Conservation (phyloP, 805 yeast genomes). For the Starmerella davenportii region DNA sequence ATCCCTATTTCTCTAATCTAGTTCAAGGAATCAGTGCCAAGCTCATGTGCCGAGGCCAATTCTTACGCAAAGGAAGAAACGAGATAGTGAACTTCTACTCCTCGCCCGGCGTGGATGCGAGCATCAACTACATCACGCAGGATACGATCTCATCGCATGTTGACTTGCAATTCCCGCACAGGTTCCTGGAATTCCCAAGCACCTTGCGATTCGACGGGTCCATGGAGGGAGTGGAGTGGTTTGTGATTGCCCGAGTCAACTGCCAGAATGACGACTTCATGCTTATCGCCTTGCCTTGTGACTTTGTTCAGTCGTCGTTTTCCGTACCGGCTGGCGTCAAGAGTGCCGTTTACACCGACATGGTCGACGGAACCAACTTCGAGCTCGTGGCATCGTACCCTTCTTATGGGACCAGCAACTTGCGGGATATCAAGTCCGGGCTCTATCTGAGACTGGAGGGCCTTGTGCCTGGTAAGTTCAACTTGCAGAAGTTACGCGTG, state of each 20-base stretch:
- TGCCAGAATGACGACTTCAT: not conserved
- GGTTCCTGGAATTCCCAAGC: slow-evolving; percentile 1
- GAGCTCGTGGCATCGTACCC: slow-evolving; percentile 8
- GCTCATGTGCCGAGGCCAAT: slow-evolving; percentile 6
- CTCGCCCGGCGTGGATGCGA: slow-evolving; percentile 1
- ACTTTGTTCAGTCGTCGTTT: not conserved
- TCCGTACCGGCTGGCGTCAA: not conserved
- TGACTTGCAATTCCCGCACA: slow-evolving; percentile 5
- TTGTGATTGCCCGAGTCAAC: slow-evolving; percentile 1
- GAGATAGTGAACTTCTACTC: slow-evolving; percentile 2
- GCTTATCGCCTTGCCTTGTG: not conserved
- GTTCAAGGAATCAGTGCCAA: slow-evolving; percentile 1
- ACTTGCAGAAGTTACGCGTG: slow-evolving; percentile 3
- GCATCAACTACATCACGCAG: slow-evolving; percentile 1
- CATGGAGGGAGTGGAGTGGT: slow-evolving; percentile 6
- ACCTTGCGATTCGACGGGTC: slow-evolving; percentile 2
- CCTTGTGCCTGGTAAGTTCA: slow-evolving; percentile 1
- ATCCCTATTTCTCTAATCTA: not conserved
- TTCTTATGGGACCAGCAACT: slow-evolving; percentile 10
- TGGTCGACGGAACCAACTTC: slow-evolving; percentile 2
- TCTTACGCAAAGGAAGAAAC: not conserved
- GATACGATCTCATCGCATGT: slow-evolving; percentile 1
- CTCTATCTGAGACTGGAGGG: slow-evolving; percentile 4
- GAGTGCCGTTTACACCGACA: slow-evolving; percentile 7
- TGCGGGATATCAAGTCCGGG: slow-evolving; percentile 7